Base-by-base conservation (phyloP, 192 early-diverging fungal species). In the Backusella macrospora region DNA sequence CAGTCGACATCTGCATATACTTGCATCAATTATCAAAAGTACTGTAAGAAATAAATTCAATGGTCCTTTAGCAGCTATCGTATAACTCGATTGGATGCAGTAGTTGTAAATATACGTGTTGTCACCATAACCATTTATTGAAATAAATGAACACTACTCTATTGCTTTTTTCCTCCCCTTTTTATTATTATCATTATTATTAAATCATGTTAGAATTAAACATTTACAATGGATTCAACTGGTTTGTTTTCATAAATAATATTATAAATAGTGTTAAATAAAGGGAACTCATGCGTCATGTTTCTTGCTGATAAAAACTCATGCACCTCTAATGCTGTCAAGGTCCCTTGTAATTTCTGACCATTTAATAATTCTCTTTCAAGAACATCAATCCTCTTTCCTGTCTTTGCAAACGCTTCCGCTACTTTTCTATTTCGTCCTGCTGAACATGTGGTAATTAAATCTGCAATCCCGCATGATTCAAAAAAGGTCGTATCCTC, bases 291-390 rank as follows among this genome's bases (percentile, higher is more conserved):
- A 16, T 46, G 21, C 3, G 47, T 70, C 71, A 76, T 73, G 10
- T 74, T 65, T 23, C 92, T 84, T 65, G 82, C 81, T 55, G 78
- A 78, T 64, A 98, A 83, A 72, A 96, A 94, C 72, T 89, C 80
- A 82, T 95, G 77, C 21, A 98, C 89, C 80, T 99, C 95, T 79
- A 90, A 81, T 16, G 94, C 91, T 0, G 97, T 98, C 48, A 94
- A 82, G 15, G 95, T 95, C 39, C 97, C 97, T 81, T 99, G 97
- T 62, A 99, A 82, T 80, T 99, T 99, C 73, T 99, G 97, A 39
- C 97, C 97, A 77, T 96, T 95, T 47, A 99, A 84, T 82, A 98
- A 79, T 70, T 97, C 95, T 65, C 88, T 80, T 74, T 99, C 96
- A n/a, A 99, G 85, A 78, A 87, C 88, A 44, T 93, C 90, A 86